Conservation (phyloP, 805 yeast species). For the Scheffersomyces stipitis region DNA sequence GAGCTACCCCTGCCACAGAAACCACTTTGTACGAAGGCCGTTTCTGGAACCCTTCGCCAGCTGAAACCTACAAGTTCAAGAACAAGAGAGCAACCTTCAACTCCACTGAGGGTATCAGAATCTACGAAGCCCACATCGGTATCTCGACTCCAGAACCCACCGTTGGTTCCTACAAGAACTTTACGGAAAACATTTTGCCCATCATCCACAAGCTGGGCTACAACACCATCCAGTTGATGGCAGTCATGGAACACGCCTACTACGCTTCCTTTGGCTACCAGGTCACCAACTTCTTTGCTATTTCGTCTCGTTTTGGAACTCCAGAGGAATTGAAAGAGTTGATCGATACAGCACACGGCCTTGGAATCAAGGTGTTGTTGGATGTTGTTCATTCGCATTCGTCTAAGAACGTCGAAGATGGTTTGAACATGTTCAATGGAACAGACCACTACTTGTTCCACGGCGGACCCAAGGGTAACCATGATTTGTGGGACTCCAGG, state of each 20-base stretch:
- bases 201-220: constrained; percentile 81
- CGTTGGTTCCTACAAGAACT: constrained; percentile 82
- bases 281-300: constrained; percentile 88
- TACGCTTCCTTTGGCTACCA: constrained; percentile 99
- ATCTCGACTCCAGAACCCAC: constrained; percentile 89
- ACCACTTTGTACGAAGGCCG: constrained; percentile 72
- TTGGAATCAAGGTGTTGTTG: constrained; percentile 81
- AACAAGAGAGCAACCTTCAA: constrained; percentile 58
- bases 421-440: constrained; percentile 90
- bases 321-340: constrained; percentile 93
- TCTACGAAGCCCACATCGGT: constrained; percentile 95
- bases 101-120: constrained; percentile 51
- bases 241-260: constrained; percentile 98
- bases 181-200: constrained; percentile 80
- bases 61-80: constrained; percentile 54
- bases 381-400: constrained; percentile 97
- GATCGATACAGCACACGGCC: constrained; percentile 85
- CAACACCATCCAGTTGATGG: constrained; percentile 94
- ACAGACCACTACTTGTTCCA: constrained; percentile 95
- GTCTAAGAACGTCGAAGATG: constrained; percentile 91
- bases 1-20: constrained; percentile 74
- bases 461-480: constrained; percentile 84
- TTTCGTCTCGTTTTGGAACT: constrained; percentile 86
- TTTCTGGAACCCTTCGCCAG: constrained; percentile 80
- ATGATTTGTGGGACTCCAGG: constrained; percentile 95